Evolutionary conservation across 2,329 filamentous ascomycete genomes (phyloP), one percentile per base, ranked within the genome.

Genomic region (Neoscytalidium dimidiatum): DNA sequence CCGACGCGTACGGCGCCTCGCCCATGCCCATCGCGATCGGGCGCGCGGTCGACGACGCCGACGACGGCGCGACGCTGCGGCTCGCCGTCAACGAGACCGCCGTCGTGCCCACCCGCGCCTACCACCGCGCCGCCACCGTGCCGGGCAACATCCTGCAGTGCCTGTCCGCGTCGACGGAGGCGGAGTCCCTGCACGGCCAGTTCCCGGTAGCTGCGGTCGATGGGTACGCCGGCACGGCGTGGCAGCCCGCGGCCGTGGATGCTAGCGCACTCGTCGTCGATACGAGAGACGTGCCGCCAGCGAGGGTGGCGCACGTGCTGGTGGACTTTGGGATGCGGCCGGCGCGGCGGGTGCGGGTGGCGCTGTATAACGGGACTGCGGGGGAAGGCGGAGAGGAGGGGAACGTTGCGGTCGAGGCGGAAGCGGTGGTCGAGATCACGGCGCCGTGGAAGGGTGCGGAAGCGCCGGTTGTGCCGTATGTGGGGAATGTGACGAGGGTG

Each of bases 161-260:
- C 73, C 81, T 80, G 3, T 81, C 86, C 1, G 83, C 84, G 0
- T 74, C 73, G 17, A 86, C 84, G 1, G 72, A 78, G 0, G 73
- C 82, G 43, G 71, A 74, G 1, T 86, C 83, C 70, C 77, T 83
- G 28, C 84, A 87, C 0, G 90, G 90, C 14, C 90, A 92, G 74
- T 90, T 92, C 77, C 88, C 90, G 1, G 80, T 90, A 61, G 82
- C 84, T 0, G 88, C 87, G 2, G 83, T 90, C 58, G 89, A 92
- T 69, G 89, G 89, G 61, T 87, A 87, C 2, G 80, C 85, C 4
- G 85, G 84, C 19, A 91, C 89, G 0, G 85, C 85, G 68, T 92
- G 89, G 89, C 88, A 90, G 70, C 88, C 89, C 0, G 71, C 77
- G 1, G 72, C 71, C 8, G 79, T 83, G 1, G 84, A 85, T 57